Conservation (phyloP, 208 protist genomes). For the Phytomonas francai region DNA sequence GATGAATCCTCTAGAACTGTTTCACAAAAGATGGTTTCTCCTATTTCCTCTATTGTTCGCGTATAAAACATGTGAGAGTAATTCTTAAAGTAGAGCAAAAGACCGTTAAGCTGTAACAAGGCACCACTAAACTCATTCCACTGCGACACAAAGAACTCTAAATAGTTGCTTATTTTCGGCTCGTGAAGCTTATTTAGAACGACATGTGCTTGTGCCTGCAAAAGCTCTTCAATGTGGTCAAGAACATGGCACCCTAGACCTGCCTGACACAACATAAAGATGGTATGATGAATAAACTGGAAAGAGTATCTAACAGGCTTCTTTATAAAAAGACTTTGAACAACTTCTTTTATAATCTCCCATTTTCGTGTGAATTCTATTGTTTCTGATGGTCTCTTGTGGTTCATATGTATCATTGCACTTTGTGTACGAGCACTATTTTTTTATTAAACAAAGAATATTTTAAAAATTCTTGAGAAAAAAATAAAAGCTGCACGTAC, state of each 20-base stretch:
- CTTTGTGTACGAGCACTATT: slow-evolving; percentile 6
- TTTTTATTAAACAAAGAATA: slow-evolving; percentile 7
- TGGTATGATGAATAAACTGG: slow-evolving; percentile 66
- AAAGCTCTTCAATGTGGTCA: slow-evolving; percentile 27
- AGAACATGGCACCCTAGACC: slow-evolving; percentile 32
- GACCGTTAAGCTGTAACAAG: slow-evolving; percentile 33
- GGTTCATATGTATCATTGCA: slow-evolving; percentile 5
- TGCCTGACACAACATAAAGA: slow-evolving; percentile 61
- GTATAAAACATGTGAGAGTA: slow-evolving; percentile 22
- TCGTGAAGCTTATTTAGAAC: slow-evolving; percentile 23
- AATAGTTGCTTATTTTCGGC: slow-evolving; percentile 15
- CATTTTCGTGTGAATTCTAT: slow-evolving; percentile 40
- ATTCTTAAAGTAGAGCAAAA: slow-evolving; percentile 64
- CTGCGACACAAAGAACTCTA: slow-evolving; percentile 29
- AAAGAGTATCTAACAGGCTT: slow-evolving; percentile 47
- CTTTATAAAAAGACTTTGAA: slow-evolving; percentile 42
- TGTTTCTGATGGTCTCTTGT: slow-evolving; percentile 22
- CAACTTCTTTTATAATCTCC: slow-evolving; percentile 45
- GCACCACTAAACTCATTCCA: slow-evolving; percentile 45
- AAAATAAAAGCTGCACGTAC: slow-evolving; percentile 8
- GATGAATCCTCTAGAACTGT: slow-evolving; percentile 12
- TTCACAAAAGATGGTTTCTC: slow-evolving; percentile 42
- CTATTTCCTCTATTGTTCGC: slow-evolving; percentile 28
- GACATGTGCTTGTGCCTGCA: slow-evolving; percentile 23
- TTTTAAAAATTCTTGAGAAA: slow-evolving; percentile 11